Evolutionary conservation across 2,329 filamentous ascomycete genomes (phyloP), one percentile per base, ranked within the genome.

Genomic region (Colletotrichum agaves): DNA sequence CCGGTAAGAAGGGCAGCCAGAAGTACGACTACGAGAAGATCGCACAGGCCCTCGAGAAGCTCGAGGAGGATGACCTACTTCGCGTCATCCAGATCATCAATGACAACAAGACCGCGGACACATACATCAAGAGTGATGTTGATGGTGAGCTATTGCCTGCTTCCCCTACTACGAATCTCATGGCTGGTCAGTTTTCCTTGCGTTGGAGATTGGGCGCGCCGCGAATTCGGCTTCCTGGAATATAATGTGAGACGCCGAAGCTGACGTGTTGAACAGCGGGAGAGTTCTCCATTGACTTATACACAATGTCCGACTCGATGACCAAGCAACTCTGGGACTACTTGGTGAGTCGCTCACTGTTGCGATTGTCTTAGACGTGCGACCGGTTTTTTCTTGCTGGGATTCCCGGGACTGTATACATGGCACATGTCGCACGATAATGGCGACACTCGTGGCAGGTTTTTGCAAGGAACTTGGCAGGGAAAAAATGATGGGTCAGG

Each of bases 81-180:
- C 93, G 96, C 73, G 93, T 98, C 23, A 97, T 99, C 69, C 95
- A 98, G 82, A 91, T 99, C 88, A 95, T 99, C 70, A 96, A 98
- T 79, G 96, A 99, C 81, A 93, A 98, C 82, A 98, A 98, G 85
- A 90, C 89, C 1, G 88, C 93, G 5, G 94, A 97, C 71, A 98
- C 95, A 1, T 98, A 97, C 81, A 97, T 95, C 56, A 94, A 97
- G 83, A 98, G 98, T 74, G 97, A 99, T 79, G 88, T 98, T 65
- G 96, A 99, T 75, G 92, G 93, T 97, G 83, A 82, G 66, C 63
- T 67, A 31, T 57, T 50, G 91, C 87, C 47, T 63, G 31, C 68
- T 62, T 60, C 64, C 44, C 57, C 65, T 65, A 35, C 57, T 58
- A 59, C 55, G 43, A 52, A 65, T 66, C 66, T 66, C 31, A 15